Evolutionary conservation across 2,329 filamentous ascomycete genomes (phyloP).

Genomic region (Dactylonectria estremocensis): DNA sequence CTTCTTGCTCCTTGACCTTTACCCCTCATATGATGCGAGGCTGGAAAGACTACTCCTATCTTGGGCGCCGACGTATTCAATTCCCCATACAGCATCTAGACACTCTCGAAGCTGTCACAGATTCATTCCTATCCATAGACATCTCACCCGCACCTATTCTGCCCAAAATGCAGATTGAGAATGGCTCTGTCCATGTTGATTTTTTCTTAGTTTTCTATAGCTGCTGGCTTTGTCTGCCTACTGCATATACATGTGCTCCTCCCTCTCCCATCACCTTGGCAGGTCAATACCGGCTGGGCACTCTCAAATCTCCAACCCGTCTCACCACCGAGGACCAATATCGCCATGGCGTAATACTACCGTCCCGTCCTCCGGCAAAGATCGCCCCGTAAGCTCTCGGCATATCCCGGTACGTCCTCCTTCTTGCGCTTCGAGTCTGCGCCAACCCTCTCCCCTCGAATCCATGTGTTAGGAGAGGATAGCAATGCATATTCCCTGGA

Average conservation of each 20-base stretch:
- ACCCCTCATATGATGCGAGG: background rate
- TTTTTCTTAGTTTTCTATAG: slow-evolving; percentile 17
- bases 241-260: slow-evolving; percentile 10
- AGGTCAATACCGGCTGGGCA: slow-evolving; percentile 12
- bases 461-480: background rate
- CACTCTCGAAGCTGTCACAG: too few species aligned
- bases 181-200: background rate
- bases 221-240: slow-evolving; percentile 3
- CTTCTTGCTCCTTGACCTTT: background rate
- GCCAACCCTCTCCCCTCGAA: slow-evolving; percentile 2
- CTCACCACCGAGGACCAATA: slow-evolving; percentile 4
- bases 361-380: slow-evolving; percentile 5
- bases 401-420: slow-evolving; percentile 3
- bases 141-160: background rate
- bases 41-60: background rate
- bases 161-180: background rate
- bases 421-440: slow-evolving; percentile 1
- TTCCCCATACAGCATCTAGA: too few species aligned
- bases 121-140: too few species aligned
- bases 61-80: too few species aligned
- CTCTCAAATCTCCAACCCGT: background rate
- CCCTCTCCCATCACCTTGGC: slow-evolving; percentile 4
- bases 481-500: background rate
- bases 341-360: slow-evolving; percentile 9
- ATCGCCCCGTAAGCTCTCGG: slow-evolving; percentile 1